phyloP scores from a whole-genome alignment of 805 yeast genomes.

The Teunomyces panamensis region DNA sequence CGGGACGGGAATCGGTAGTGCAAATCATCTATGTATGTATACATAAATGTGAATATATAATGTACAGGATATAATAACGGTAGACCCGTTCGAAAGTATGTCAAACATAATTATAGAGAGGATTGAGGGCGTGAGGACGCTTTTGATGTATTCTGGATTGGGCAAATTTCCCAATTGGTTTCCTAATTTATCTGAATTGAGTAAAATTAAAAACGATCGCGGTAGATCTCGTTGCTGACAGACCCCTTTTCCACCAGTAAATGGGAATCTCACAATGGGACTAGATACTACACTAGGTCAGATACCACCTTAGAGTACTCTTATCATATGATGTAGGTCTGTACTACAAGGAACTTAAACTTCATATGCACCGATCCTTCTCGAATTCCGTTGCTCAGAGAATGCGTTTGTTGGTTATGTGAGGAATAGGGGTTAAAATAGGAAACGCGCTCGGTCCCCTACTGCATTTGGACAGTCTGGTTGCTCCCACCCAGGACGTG shows the following conservation, averaged over 20 bases:
- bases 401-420: not conserved
- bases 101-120: not conserved
- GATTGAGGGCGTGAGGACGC: not conserved
- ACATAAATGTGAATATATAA: not conserved
- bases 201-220: not conserved
- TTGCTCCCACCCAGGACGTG: constrained; percentile 1
- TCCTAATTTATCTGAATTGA: not conserved
- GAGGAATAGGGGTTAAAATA: not conserved
- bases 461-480: not conserved
- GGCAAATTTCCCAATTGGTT: not conserved
- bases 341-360: not conserved
- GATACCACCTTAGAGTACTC: too few species aligned
- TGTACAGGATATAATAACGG: not conserved
- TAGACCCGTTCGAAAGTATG: not conserved
- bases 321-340: not conserved
- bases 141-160: not conserved
- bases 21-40: too few species aligned
- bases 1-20: too few species aligned
- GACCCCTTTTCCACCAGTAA: not conserved
- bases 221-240: not conserved
- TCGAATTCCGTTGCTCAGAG: not conserved
- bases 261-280: not conserved
- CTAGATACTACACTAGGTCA: not conserved
- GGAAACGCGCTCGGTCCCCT: not conserved
- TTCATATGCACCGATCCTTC: not conserved